phyloP scores from a whole-genome alignment of 164 flowering plant genomes.

The Pachysandra terminalis region DNA sequence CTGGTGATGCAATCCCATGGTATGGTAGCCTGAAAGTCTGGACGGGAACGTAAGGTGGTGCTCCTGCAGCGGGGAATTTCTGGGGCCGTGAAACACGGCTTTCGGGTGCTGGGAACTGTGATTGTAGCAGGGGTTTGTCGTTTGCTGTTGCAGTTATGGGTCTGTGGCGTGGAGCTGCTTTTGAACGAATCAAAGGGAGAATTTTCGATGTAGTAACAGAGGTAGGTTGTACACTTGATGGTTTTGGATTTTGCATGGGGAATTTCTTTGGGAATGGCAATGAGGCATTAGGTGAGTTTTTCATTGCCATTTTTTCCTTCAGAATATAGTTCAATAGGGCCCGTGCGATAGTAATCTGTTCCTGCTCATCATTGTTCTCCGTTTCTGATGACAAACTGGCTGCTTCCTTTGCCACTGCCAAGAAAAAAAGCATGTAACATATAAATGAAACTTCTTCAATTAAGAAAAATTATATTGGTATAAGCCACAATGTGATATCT shows the following conservation, averaged over 20 bases:
- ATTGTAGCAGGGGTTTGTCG: conserved; percentile 16
- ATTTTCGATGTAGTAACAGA: conserved; percentile 71
- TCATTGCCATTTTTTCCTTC: conserved; percentile 62
- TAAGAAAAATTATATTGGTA: neutral
- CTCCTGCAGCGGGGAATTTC: conserved; percentile 60
- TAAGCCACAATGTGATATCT: no score
- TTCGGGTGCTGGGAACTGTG: conserved; percentile 32
- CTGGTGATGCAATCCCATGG: conserved; percentile 76
- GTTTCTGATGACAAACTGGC: conserved; percentile 62
- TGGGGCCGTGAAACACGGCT: conserved; percentile 32
- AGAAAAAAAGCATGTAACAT: conserved; percentile 4
- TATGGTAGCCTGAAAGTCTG: conserved; percentile 49
- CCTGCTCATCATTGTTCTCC: conserved; percentile 77
- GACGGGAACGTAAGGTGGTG: conserved; percentile 70
- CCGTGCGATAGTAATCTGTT: conserved; percentile 86
- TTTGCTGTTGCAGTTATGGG: conserved; percentile 15
- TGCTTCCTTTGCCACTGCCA: conserved; percentile 72
- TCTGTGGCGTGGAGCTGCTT: conserved; percentile 40
- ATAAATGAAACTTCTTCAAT: neutral
- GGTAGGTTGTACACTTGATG: conserved; percentile 58
- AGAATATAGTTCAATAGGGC: conserved; percentile 65
- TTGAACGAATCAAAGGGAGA: conserved; percentile 75
- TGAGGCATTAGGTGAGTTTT: conserved; percentile 34
- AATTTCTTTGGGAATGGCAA: conserved; percentile 56
- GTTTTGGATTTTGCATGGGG: conserved; percentile 43